These are phyloP conservation scores for Hirsutella thompsonii DNA, from an alignment of 2,329 filamentous ascomycete species.

Conservation along the genomic window DNA sequence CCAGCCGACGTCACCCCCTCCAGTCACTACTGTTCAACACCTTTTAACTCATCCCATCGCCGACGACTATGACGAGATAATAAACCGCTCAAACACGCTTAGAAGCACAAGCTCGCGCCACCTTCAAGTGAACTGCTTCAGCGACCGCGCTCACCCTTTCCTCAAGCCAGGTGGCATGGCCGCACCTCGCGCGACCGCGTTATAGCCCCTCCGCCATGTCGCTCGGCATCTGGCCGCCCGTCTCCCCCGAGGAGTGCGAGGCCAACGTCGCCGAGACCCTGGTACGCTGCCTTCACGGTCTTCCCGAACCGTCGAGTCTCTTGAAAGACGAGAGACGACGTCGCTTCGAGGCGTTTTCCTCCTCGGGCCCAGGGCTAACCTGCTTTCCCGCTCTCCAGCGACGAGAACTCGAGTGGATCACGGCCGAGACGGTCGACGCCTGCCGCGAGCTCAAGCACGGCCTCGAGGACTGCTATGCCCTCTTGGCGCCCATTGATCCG, in stretches of 20 bases:
- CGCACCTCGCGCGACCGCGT: not conserved
- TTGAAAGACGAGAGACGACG: no score
- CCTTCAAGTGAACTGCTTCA: no score
- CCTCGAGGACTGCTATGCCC: constrained; percentile 76
- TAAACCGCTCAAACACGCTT: not conserved
- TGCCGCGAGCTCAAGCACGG: constrained; percentile 45
- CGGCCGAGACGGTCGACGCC: constrained; percentile 32
- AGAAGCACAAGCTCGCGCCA: no score
- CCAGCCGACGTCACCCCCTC: no score
- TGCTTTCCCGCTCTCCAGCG: constrained; percentile 15
- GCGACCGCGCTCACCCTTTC: not conserved
- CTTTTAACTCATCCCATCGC: no score
- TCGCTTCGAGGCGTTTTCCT: not conserved
- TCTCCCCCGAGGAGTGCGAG: constrained; percentile 37
- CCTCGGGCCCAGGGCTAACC: no score
- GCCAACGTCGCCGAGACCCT: constrained; percentile 34
- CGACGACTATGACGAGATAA: not conserved
- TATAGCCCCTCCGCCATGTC: constrained; percentile 29
- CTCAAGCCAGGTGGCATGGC: not conserved
- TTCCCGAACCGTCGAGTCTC: no score
- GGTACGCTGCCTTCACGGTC: constrained; percentile 25
- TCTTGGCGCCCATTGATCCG: constrained; percentile 73
- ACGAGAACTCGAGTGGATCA: constrained; percentile 43
- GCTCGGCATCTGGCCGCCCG: constrained; percentile 44
- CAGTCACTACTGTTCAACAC: no score